These are phyloP conservation scores for Pyrenopolyporus hunteri DNA, from an alignment of 495 filamentous ascomycete species.

Conservation along the genomic window DNA sequence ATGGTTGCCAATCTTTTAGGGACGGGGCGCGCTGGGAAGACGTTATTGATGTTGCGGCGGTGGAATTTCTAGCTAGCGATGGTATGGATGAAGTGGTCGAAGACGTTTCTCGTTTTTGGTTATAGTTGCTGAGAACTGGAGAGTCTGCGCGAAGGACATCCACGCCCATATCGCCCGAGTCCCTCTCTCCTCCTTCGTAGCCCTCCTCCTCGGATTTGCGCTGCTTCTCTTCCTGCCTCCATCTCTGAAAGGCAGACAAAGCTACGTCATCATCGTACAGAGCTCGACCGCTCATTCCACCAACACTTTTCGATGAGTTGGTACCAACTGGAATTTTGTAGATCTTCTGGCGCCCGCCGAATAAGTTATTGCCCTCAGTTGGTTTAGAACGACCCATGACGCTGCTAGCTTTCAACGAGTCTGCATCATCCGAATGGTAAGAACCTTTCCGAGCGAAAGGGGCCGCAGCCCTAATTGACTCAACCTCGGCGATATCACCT, in stretches of 20 bases:
- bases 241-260: constrained; percentile 77
- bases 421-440: constrained; percentile 73
- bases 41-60: constrained; percentile 89
- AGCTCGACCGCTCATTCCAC: constrained; percentile 69
- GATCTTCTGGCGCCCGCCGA: constrained; percentile 95
- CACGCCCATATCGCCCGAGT: constrained; percentile 38
- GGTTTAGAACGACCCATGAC: constrained; percentile 86
- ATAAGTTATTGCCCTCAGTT: constrained; percentile 89
- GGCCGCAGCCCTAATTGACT: constrained; percentile 70
- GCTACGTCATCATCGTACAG: constrained; percentile 88
- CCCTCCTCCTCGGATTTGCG: constrained; percentile 53
- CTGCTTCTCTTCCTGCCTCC: constrained; percentile 63
- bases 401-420: constrained; percentile 58
- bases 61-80: constrained; percentile 74
- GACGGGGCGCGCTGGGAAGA: constrained; percentile 73
- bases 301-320: constrained; percentile 44
- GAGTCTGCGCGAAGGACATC: constrained; percentile 62
- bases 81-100: constrained; percentile 85
- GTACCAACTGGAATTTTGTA: constrained; percentile 79
- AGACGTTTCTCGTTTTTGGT: constrained; percentile 78
- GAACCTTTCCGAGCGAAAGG: constrained; percentile 54
- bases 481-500: constrained; percentile 86
- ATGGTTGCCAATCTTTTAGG: constrained; percentile 53
- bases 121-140: constrained; percentile 65
- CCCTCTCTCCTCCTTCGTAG: constrained; percentile 47